Percentiles rank a stretch among this genome's conserved stretches.
These are phyloP conservation scores for Zarea fungicola DNA, from an alignment of 2,329 filamentous ascomycete genomes.

Conservation along the genomic window DNA sequence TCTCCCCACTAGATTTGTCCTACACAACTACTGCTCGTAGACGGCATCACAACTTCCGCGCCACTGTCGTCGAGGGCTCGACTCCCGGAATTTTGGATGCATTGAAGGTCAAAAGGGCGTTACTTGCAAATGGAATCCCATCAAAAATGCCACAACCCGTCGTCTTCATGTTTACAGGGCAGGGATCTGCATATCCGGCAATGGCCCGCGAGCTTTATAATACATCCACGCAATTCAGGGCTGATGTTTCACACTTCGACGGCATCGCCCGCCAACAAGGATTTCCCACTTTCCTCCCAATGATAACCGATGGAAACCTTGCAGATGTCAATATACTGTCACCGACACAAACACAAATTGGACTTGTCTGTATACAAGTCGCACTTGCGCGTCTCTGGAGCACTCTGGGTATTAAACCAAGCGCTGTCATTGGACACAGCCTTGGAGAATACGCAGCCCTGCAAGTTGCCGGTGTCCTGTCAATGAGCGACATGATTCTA, in stretches of 20 bases:
- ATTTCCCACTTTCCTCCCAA: neutral
- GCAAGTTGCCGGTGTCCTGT: constrained; percentile 22
- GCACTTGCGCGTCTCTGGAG: constrained; percentile 24
- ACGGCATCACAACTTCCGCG: neutral
- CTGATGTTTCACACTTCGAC: too few species aligned
- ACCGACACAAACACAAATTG: neutral
- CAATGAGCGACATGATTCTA: constrained; percentile 9
- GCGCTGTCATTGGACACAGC: constrained; percentile 18
- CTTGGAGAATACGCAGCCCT: constrained; percentile 22
- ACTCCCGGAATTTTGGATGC: too few species aligned
- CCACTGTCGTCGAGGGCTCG: neutral
- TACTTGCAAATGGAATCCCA: too few species aligned
- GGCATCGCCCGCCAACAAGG: too few species aligned
- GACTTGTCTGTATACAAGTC: constrained; percentile 19
- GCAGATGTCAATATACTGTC: neutral
- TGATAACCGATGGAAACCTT: neutral
- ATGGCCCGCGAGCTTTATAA: neutral
- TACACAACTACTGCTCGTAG: neutral
- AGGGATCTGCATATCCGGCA: constrained; percentile 48
- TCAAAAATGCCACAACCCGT: constrained; percentile 37
- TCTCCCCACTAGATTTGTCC: neutral
- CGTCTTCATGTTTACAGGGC: constrained; percentile 52
- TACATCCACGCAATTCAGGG: neutral
- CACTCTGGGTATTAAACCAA: constrained; percentile 23
- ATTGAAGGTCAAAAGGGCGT: neutral